These are phyloP conservation scores for Psilocybe azurescens DNA, from an alignment of 768 basidiomycete species.

Conservation along the genomic window DNA sequence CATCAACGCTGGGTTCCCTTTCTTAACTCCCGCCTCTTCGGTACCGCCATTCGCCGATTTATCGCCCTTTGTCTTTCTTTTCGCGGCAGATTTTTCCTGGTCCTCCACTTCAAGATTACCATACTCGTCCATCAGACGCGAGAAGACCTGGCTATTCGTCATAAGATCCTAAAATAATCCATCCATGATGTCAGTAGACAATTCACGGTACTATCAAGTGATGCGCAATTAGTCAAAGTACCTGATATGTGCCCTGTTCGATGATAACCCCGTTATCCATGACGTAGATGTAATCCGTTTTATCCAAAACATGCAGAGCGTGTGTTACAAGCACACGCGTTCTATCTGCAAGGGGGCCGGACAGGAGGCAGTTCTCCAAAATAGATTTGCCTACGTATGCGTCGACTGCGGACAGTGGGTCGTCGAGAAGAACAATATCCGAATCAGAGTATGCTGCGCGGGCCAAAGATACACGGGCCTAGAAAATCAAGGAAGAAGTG, in stretches of 20 bases:
- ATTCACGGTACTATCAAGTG: not conserved
- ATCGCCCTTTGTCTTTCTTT: conserved; percentile 16
- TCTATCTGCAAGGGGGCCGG: conserved; percentile 53
- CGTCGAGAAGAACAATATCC: conserved; percentile 81
- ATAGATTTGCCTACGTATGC: conserved; percentile 76
- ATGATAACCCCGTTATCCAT: conserved; percentile 63
- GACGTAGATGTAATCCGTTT: conserved; percentile 68
- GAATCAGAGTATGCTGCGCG: conserved; percentile 77
- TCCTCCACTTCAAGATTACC: conserved; percentile 42
- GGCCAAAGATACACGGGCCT: conserved; percentile 78
- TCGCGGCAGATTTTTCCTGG: conserved; percentile 1
- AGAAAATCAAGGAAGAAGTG: conserved; percentile 5
- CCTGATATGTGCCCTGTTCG: conserved; percentile 67
- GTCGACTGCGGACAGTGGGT: conserved; percentile 85
- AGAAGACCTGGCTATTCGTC: conserved; percentile 47
- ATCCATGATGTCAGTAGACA: conserved; percentile 1
- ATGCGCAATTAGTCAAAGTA: conserved; percentile 27
- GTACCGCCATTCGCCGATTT: conserved; percentile 7
- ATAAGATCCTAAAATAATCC: conserved; percentile 46
- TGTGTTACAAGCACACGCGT: conserved; percentile 71
- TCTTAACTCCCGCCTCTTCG: conserved; percentile 27
- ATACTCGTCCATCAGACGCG: conserved; percentile 61
- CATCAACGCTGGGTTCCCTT: conserved; percentile 42
- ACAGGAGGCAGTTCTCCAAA: conserved; percentile 64
- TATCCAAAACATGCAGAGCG: conserved; percentile 60